Percentiles rank a stretch among this genome's conserved stretches.
Evolutionary conservation across 2,329 filamentous ascomycete genomes (phyloP).

Genomic region (Sporothrix luriei): DNA sequence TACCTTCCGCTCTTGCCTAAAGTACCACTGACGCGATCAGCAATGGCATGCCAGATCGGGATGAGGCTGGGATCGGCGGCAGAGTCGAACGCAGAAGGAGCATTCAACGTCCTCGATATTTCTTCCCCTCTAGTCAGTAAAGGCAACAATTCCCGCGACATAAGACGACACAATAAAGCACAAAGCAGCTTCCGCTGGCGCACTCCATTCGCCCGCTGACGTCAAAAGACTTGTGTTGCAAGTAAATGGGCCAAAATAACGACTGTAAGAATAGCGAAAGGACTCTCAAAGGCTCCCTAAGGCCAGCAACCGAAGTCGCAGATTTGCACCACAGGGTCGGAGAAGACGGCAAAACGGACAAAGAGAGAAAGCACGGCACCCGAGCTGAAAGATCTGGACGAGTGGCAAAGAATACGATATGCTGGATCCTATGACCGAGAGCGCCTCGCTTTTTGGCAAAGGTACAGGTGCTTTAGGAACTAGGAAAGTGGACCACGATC

Average conservation of each 20-base stretch:
- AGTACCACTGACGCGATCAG: slow-evolving; percentile 28
- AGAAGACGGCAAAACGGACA: neutral
- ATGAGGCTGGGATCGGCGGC: slow-evolving; percentile 35
- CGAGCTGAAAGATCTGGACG: neutral
- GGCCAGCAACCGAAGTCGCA: neutral
- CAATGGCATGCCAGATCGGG: slow-evolving; percentile 24
- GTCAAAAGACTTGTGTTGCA: neutral
- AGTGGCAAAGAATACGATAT: slow-evolving; percentile 19
- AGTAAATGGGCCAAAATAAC: neutral
- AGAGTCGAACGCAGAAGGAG: neutral
- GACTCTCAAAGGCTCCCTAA: neutral
- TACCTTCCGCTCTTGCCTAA: neutral
- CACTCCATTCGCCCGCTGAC: neutral
- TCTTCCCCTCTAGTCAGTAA: neutral
- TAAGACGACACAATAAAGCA: neutral
- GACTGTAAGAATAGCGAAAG: neutral
- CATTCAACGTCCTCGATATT: neutral
- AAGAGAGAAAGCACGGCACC: neutral
- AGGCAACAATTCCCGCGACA: neutral
- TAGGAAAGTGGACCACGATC: slow-evolving; percentile 17
- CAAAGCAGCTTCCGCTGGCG: too few relatives aligned
- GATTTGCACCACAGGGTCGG: neutral
- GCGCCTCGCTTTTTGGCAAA: slow-evolving; percentile 13
- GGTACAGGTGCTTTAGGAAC: slow-evolving; percentile 4
- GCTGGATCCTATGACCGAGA: neutral